phyloP scores from a whole-genome alignment of 2,329 filamentous ascomycete species.

The Onygenales sp. region DNA sequence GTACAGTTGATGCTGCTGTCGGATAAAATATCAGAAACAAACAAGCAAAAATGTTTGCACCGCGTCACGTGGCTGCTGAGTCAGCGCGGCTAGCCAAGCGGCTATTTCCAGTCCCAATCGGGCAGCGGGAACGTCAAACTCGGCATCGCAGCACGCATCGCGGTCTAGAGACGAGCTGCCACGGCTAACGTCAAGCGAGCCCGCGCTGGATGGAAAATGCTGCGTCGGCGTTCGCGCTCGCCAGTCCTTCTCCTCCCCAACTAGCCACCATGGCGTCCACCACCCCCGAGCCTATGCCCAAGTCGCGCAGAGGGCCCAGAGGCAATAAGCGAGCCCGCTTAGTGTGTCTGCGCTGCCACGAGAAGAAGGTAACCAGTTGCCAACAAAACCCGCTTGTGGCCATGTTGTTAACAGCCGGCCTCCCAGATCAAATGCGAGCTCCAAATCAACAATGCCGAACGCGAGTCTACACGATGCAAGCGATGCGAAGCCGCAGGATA shows the following conservation, averaged over 20 bases:
- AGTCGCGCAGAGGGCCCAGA: not conserved
- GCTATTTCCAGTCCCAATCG: not conserved
- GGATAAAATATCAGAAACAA: not conserved
- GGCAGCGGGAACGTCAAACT: slow-evolving; percentile 1
- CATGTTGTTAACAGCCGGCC: not conserved
- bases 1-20: not conserved
- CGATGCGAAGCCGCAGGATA: slow-evolving; percentile 2
- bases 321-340: slow-evolving; percentile 5
- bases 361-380: slow-evolving; percentile 3
- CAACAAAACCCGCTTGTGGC: not conserved
- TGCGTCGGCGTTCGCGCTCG: slow-evolving; percentile 1
- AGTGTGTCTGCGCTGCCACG: slow-evolving; percentile 3
- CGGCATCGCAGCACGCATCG: not conserved
- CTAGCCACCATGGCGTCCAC: not conserved
- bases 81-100: not conserved
- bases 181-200: slow-evolving; percentile 1
- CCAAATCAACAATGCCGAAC: slow-evolving; percentile 1
- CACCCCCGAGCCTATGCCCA: not conserved
- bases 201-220: not conserved
- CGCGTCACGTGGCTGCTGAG: not conserved
- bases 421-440: slow-evolving; percentile 6
- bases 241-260: not conserved
- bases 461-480: slow-evolving; percentile 1
- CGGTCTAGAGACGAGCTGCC: not conserved
- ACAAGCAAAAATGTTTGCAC: not conserved